Evolutionary conservation across 441 rosid species (phyloP), one percentile per base, ranked within the genome.

Genomic region (Adansonia madagascariensis): DNA sequence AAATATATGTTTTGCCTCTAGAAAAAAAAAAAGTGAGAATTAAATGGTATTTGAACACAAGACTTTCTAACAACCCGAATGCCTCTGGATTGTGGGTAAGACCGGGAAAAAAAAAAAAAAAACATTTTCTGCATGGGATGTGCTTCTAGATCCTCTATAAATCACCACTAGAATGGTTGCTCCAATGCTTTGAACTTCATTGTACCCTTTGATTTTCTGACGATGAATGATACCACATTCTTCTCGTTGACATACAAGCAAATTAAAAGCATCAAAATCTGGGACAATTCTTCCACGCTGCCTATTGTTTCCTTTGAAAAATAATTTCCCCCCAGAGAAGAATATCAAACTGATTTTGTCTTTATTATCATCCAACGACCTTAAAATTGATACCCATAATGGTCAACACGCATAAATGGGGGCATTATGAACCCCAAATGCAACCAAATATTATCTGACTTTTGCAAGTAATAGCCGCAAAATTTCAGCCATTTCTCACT

Each of bases 321-420:
- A 24, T 1, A 24, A 24, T 24, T 24, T 24, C 1, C 27, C 27
- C 27, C 27, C 27, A 24, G 27, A 24, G 27, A 24, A 24, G 0
- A 35, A 12, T 27, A 18, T 14, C 67, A 62, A 31, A 31, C 18
- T 4, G 18, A 12, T 64, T 31, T 12, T 61, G 7, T 22, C 14
- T 8, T 17, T 1, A 4, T 24, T 24, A 24, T 24, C 27, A 24
- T 24, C 27, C 0, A 24, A 24, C 27, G 27, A 24, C 27, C 27
- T 24, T 24, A 24, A 24, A 24, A 24, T 1, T 9, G 17, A 62
- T 31, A 31, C 27, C 27, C 27, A 24, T 31, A 20, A 63, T 35
- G 18, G 46, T 63, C 68, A 63, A 63, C 68, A 63, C 46, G 68
- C 68, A 63, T 6, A 27, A 27, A 62, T 35, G n/a, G 44, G 46